Evolutionary conservation across 208 protist genomes (phyloP), one percentile per base, ranked within the genome.

Genomic region (Leishmania lainsoni): DNA sequence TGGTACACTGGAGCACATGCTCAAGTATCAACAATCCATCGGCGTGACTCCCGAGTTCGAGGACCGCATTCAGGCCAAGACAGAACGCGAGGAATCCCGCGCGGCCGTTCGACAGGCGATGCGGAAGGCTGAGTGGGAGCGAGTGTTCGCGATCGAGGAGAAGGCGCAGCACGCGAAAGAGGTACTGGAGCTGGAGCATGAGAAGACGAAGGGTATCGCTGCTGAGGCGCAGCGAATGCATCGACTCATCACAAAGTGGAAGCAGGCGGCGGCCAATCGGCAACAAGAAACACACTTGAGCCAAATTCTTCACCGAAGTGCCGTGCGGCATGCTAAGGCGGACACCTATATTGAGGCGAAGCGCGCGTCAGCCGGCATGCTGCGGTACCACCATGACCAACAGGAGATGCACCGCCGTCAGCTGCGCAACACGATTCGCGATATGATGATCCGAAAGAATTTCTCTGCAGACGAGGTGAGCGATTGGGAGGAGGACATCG

Each of bases 1-100:
- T 42, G 76, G 76, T 22, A 79, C 76, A 16, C 22, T 79, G 61
- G 76, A 79, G 65, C 76, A 79, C 76, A 79, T 72, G 76, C 76
- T 79, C 26, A 72, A 79, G 76, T 79, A 79, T 26, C 58, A 79
- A 51, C 52, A 79, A 29, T 72, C 63, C 29, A 79, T 79, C 49
- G 76, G 76, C 49, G 22, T 79, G 14, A 54, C 26, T 3, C 59
- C 61, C n/a, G 63, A 70, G 61, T 48, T 79, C 29, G 48, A 79
- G n/a, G 76, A 79, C 58, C 76, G 76, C 12, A 4, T 79, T 14
- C 76, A 79, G 76, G 48, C 29, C 48, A 29, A 22, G 3, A 2
- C 26, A 32, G 59, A 72, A 22, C 42, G 63, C n/a, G 61, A 79
- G 65, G 76, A 79, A 32, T 48, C 59, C 5, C 76, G 42, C 3